Evolutionary conservation across 116 monocot species (phyloP).

Genomic region (Iris pallida): DNA sequence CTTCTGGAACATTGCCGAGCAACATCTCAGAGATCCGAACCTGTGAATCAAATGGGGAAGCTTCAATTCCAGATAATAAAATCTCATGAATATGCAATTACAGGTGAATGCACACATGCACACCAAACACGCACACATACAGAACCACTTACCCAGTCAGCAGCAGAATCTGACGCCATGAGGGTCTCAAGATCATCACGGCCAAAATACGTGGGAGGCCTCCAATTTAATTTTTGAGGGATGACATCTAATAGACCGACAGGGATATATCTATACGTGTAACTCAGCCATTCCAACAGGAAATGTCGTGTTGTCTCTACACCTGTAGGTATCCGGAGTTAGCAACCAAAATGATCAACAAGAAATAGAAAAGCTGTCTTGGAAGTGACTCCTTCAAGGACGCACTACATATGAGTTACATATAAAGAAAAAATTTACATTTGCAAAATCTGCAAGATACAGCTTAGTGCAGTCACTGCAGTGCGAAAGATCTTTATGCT

Average conservation of each 20-base stretch:
- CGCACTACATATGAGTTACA: not conserved
- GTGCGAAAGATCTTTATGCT: no score
- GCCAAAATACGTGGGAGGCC: slow-evolving; percentile 81
- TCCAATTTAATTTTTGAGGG: slow-evolving; percentile 86
- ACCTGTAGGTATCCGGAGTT: slow-evolving; percentile 31
- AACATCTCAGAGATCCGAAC: slow-evolving; percentile 90
- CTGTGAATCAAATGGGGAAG: slow-evolving; percentile 28
- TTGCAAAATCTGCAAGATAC: not conserved
- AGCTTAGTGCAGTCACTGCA: not conserved
- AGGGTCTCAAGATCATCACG: slow-evolving; percentile 88
- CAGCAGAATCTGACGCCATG: slow-evolving; percentile 94
- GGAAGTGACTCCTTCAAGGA: no score
- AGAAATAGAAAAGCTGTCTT: not conserved
- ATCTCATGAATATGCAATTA: no score
- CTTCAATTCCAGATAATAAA: not conserved
- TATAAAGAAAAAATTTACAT: not conserved
- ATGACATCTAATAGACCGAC: slow-evolving; percentile 77
- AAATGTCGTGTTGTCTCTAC: slow-evolving; percentile 90
- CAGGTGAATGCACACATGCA: not conserved
- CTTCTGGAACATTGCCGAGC: slow-evolving; percentile 93
- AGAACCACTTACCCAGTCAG: slow-evolving; percentile 70
- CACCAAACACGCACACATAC: no score
- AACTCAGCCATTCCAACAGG: slow-evolving; percentile 89
- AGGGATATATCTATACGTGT: slow-evolving; percentile 82
- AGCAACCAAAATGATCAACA: not conserved